Base-by-base conservation (phyloP, 768 basidiomycete species). In the Lepiota venenata region DNA sequence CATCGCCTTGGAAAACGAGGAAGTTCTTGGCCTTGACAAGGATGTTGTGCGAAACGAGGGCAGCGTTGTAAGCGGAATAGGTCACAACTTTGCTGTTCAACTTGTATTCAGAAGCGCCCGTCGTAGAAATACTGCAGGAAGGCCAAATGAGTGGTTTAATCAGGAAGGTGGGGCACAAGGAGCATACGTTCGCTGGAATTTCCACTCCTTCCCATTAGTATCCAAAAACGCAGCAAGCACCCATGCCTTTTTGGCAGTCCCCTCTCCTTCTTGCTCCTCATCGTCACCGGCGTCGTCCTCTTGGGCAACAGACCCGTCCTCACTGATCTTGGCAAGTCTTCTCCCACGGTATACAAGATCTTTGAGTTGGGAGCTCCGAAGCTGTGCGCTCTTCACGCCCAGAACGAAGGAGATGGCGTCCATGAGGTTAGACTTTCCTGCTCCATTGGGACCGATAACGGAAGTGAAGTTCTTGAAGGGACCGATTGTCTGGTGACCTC, bases 21-120 rank as follows among this genome's bases (percentile, higher is more conserved):
- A 98, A 99, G 74, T 98, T 98, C 75, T 98, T 98, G 11, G 97
- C 97, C 72, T 97, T 98, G 64, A 98, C 94, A 44, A 98, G 89
- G 64, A 99, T 92, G 64, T 98, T 97, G 64, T 97, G 94, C 6
- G 79, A 74, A 52, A 89, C 79, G 21, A 99, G 86, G 11, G 91
- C 89, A 4, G 85, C 77, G 56, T 97, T 97, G 76, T 98, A 99
- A 1, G 83, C 82, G 11, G 86, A 80, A 68, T 95, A 95, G 0
- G 93, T 88, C 50, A 97, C 91, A 20, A 82, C 75, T 61, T 80
- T 83, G 56, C 76, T 74, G 69, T 98, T 93, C 44, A 98, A 79
- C 61, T 82, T 86, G 73, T 98, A 99, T 62, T 97, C 93, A 5
- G 93, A 96, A 4, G 85, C 80, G 1, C 95, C 96, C 0, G 85